These are phyloP conservation scores for Clitopilus hobsonii DNA, from an alignment of 768 basidiomycete species.

Conservation along the genomic window DNA sequence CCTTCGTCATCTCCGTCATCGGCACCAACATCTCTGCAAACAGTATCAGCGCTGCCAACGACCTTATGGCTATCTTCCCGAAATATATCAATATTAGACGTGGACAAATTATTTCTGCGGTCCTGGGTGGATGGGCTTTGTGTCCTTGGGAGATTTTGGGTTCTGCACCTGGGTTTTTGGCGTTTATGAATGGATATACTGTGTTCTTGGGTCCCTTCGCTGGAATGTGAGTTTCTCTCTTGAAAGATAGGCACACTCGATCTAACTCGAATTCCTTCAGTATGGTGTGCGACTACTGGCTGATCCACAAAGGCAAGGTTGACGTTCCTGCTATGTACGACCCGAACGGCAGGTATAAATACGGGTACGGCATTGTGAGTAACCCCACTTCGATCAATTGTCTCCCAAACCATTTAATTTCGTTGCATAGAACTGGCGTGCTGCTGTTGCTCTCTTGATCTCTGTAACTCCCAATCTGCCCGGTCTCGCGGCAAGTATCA, in stretches of 20 bases:
- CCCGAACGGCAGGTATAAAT: conserved; percentile 75
- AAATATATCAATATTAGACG: conserved; percentile 77
- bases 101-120: conserved; percentile 73
- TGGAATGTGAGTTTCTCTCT: conserved; percentile 49
- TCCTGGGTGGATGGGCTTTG: conserved; percentile 83
- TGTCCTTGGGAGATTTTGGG: conserved; percentile 84
- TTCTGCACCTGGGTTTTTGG: conserved; percentile 61
- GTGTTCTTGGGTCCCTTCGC: conserved; percentile 86
- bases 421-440: conserved; percentile 70
- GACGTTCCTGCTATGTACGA: conserved; percentile 85
- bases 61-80: conserved; percentile 76
- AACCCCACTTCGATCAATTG: conserved; percentile 1
- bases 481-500: conserved; percentile 74
- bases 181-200: conserved; percentile 80
- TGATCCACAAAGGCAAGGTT: conserved; percentile 65
- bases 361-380: conserved; percentile 68
- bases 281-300: conserved; percentile 62
- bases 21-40: conserved; percentile 80
- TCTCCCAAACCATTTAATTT: background rate
- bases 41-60: conserved; percentile 68
- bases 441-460: conserved; percentile 59
- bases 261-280: conserved; percentile 16
- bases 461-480: conserved; percentile 72
- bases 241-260: background rate
- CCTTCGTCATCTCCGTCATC: conserved; percentile 69